Evolutionary conservation across 768 basidiomycete genomes (phyloP).

Genomic region (Podaxis sp.): DNA sequence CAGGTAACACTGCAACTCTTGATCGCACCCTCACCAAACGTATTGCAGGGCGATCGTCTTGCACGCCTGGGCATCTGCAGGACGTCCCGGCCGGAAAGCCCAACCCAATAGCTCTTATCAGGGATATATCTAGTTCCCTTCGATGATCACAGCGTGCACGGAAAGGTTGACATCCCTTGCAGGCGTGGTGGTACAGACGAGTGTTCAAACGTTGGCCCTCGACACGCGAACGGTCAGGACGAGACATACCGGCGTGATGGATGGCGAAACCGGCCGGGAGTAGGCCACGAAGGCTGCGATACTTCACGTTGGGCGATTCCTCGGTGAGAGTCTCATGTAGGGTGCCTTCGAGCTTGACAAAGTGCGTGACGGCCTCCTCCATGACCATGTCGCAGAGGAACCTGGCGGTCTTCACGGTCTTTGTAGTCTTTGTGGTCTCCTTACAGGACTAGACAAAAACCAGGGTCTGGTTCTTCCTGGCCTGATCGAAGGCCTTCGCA

Average conservation of each 20-base stretch:
- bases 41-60: conserved; percentile 92
- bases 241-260: no score
- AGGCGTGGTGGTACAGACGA: conserved; percentile 95
- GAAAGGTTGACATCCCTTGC: conserved; percentile 99
- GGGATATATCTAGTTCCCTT: conserved; percentile 99
- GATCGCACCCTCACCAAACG: conserved; percentile 93
- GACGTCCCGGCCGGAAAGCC: conserved; percentile 92
- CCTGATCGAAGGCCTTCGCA: no score
- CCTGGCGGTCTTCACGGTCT: no score
- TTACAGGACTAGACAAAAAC: no score
- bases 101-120: conserved; percentile 96
- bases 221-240: no score
- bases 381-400: no score
- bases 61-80: conserved; percentile 98
- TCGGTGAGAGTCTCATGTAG: conserved; percentile 89
- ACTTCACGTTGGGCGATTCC: conserved; percentile 75
- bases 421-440: conserved; percentile 64
- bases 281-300: no score
- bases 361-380: conserved; percentile 90
- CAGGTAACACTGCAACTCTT: conserved; percentile 95
- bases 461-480: no score
- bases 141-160: conserved; percentile 97
- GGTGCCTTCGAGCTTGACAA: conserved; percentile 91
- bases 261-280: no score
- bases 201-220: conserved; percentile 88